A percentile compares a stretch with the other conserved stretches of the same genome.
phyloP scores from a whole-genome alignment of 2,329 filamentous ascomycete species.

The Hypoxylon sp. region DNA sequence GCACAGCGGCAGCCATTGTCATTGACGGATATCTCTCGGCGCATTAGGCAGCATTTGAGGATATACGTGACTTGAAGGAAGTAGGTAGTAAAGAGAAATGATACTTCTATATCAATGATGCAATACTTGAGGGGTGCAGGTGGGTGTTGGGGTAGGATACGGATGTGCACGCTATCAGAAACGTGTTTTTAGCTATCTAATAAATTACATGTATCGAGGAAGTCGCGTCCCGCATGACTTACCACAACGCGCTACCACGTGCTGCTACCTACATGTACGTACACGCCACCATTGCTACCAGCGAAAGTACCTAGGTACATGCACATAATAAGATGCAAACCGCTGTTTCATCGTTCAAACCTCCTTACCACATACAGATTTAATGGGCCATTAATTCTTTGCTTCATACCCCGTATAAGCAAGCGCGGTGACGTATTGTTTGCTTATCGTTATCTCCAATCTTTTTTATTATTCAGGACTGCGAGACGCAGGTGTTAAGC shows the following conservation, averaged over 20 bases:
- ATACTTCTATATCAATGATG: not conserved
- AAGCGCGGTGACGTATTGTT: conserved; percentile 25
- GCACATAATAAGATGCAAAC: not conserved
- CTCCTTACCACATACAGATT: conserved; percentile 2
- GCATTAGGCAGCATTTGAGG: conserved; percentile 9
- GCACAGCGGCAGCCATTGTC: conserved; percentile 46
- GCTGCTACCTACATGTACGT: conserved; percentile 19
- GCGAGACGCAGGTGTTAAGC: conserved; percentile 3
- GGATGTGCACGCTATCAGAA: conserved; percentile 8
- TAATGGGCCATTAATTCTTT: not conserved
- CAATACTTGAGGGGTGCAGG: not conserved
- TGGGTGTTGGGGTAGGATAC: not conserved
- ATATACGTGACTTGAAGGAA: not conserved
- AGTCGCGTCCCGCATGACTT: conserved; percentile 18
- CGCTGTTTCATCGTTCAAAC: conserved; percentile 15
- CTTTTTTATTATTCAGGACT: conserved; percentile 19
- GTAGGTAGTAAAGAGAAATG: not conserved
- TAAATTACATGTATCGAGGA: conserved; percentile 3
- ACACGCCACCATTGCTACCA: too few species aligned
- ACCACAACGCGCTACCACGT: conserved; percentile 48
- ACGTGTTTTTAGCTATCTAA: conserved; percentile 13
- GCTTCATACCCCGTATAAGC: not conserved
- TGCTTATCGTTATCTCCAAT: conserved; percentile 34
- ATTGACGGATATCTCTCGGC: not conserved
- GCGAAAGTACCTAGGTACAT: too few species aligned